phyloP scores from a whole-genome alignment of 768 basidiomycete genomes.

The Tylopilus rubrobrunneus region DNA sequence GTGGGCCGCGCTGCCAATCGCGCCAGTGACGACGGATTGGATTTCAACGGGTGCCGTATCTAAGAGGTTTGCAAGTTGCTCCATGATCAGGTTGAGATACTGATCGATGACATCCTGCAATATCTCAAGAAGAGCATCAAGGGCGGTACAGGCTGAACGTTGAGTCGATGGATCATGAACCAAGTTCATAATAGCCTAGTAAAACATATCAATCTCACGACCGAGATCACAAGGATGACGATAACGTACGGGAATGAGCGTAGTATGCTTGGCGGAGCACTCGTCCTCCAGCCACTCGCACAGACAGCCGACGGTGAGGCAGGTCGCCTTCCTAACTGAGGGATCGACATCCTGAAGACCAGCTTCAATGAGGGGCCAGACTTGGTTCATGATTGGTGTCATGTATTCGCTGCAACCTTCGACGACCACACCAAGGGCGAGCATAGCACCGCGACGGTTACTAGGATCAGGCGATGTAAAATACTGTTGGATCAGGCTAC shows the following conservation, averaged over 20 bases:
- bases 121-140: slow-evolving; percentile 95
- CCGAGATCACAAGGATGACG: not conserved
- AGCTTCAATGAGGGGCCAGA: slow-evolving; percentile 92
- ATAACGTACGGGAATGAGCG: slow-evolving; percentile 76
- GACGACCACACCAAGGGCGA: slow-evolving; percentile 91
- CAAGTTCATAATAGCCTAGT: slow-evolving; percentile 83
- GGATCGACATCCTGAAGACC: slow-evolving; percentile 84
- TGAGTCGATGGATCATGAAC: slow-evolving; percentile 86
- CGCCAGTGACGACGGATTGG: slow-evolving; percentile 94
- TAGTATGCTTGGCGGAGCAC: slow-evolving; percentile 74
- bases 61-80: slow-evolving; percentile 81
- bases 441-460: slow-evolving; percentile 87
- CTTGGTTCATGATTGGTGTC: slow-evolving; percentile 83
- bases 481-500: slow-evolving; percentile 77
- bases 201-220: not conserved
- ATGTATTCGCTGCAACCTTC: slow-evolving; percentile 99
- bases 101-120: slow-evolving; percentile 85
- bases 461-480: slow-evolving; percentile 75
- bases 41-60: slow-evolving; percentile 82
- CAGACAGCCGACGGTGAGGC: slow-evolving; percentile 90
- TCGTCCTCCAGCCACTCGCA: slow-evolving; percentile 98
- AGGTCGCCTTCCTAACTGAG: slow-evolving; percentile 91
- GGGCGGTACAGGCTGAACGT: slow-evolving; percentile 90
- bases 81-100: slow-evolving; percentile 94
- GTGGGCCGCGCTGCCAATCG: slow-evolving; percentile 97